These are phyloP conservation scores for Homolaphlyctis polyrhiza DNA, from an alignment of 371 early-diverging fungal species.

Conservation along the genomic window DNA sequence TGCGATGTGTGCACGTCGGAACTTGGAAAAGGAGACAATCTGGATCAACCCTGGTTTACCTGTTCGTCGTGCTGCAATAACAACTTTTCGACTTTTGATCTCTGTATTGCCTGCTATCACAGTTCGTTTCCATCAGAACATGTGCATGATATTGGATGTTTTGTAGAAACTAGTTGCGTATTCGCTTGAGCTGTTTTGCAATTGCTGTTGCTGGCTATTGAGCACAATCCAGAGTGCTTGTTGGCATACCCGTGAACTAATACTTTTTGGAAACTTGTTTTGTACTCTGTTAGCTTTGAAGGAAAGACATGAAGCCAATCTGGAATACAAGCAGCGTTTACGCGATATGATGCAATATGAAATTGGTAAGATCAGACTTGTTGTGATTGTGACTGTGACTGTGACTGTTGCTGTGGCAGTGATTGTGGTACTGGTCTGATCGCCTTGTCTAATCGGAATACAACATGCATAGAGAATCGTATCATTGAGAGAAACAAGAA, in stretches of 20 bases:
- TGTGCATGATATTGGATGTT: constrained; percentile 41
- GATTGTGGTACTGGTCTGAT: too few species aligned
- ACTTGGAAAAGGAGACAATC: constrained; percentile 17
- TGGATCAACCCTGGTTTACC: constrained; percentile 61
- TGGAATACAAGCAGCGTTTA: neutral
- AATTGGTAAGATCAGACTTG: neutral
- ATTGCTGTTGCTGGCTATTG: too few species aligned
- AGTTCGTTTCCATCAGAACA: constrained; percentile 50
- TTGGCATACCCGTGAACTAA: too few species aligned
- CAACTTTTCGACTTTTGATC: constrained; percentile 65
- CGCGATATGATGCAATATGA: neutral
- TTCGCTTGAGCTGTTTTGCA: too few species aligned
- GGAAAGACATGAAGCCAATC: neutral
- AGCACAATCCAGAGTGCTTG: too few species aligned
- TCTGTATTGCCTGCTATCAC: constrained; percentile 62
- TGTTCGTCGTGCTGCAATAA: constrained; percentile 59
- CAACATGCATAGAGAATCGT: too few species aligned
- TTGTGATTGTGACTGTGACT: too few species aligned
- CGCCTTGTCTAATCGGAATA: too few species aligned
- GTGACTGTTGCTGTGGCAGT: too few species aligned
- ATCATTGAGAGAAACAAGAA: too few species aligned
- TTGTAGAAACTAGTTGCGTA: too few species aligned
- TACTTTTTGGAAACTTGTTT: too few species aligned
- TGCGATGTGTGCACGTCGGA: constrained; percentile 58
- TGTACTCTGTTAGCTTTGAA: neutral